Conservation (phyloP, 306 rosid species). For the Cyamopsis tetragonoloba region DNA sequence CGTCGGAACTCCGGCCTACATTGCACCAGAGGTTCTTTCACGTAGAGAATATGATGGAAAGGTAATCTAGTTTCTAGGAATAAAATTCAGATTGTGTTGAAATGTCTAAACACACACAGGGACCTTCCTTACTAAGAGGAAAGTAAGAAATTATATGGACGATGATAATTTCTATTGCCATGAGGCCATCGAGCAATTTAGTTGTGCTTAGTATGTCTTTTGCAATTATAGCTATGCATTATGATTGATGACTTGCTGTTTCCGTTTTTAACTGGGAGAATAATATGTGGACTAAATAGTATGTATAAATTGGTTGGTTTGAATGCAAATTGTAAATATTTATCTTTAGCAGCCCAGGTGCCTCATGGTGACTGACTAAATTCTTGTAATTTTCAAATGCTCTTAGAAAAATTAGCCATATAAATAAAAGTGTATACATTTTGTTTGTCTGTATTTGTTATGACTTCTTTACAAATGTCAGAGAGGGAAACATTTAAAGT, state of each 20-base stretch:
- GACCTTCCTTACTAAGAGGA: not conserved
- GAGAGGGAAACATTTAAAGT: slow-evolving; percentile 11
- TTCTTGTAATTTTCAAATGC: not conserved
- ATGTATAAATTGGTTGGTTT: not conserved
- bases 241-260: slow-evolving; percentile 10
- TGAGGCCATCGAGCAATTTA: slow-evolving; percentile 6
- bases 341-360: not conserved
- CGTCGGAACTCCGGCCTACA: slow-evolving; percentile 87
- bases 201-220: not conserved
- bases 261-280: not conserved
- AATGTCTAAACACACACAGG: not conserved
- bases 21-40: slow-evolving; percentile 87
- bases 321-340: not conserved
- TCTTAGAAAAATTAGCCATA: not conserved
- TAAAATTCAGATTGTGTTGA: not conserved
- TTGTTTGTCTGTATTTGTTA: not conserved
- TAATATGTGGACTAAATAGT: not conserved
- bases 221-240: not conserved
- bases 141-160: not conserved
- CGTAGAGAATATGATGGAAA: slow-evolving; percentile 87
- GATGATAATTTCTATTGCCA: not conserved
- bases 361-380: not conserved
- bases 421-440: not conserved
- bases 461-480: not conserved
- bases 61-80: slow-evolving; percentile 42